These are phyloP conservation scores for Alternaria brassicae DNA, from an alignment of 2,329 filamentous ascomycete species.

Conservation along the genomic window DNA sequence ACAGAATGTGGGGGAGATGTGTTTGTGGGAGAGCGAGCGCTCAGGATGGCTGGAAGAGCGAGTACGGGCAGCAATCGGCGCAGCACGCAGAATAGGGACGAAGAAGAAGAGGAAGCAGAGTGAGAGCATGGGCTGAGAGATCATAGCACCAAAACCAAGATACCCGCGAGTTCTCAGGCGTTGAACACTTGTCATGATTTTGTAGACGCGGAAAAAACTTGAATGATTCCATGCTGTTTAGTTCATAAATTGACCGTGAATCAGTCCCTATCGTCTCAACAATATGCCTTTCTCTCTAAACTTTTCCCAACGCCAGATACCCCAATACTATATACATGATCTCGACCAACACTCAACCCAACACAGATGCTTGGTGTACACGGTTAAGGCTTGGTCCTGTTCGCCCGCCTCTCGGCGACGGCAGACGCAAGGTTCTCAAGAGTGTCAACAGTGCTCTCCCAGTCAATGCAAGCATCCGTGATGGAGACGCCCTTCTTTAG, in stretches of 20 bases:
- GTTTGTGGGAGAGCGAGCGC: slow-evolving; percentile 47
- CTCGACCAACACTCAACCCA: neutral
- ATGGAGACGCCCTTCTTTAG: slow-evolving; percentile 92
- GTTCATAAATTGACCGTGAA: neutral
- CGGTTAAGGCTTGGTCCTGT: slow-evolving; percentile 38
- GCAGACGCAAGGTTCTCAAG: slow-evolving; percentile 87
- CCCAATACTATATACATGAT: slow-evolving; percentile 19
- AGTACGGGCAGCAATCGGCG: slow-evolving; percentile 12
- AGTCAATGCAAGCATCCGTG: slow-evolving; percentile 94
- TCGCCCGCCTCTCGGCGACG: slow-evolving; percentile 74
- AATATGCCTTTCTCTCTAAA: neutral
- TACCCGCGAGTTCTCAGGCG: slow-evolving; percentile 1
- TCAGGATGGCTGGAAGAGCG: slow-evolving; percentile 17
- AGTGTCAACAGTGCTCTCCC: slow-evolving; percentile 82
- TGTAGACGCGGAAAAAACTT: neutral
- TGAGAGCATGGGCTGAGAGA: slow-evolving; percentile 7
- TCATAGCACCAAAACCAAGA: neutral
- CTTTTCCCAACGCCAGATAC: slow-evolving; percentile 3
- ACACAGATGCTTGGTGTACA: neutral
- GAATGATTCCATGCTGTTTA: neutral
- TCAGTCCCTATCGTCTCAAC: neutral
- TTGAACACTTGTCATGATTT: neutral
- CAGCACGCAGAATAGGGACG: slow-evolving; percentile 3
- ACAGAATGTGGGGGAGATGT: slow-evolving; percentile 59
- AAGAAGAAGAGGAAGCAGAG: slow-evolving; percentile 10